Evolutionary conservation across 1,284 basidiomycete species (phyloP).

Genomic region (Heterobasidion irregulare): DNA sequence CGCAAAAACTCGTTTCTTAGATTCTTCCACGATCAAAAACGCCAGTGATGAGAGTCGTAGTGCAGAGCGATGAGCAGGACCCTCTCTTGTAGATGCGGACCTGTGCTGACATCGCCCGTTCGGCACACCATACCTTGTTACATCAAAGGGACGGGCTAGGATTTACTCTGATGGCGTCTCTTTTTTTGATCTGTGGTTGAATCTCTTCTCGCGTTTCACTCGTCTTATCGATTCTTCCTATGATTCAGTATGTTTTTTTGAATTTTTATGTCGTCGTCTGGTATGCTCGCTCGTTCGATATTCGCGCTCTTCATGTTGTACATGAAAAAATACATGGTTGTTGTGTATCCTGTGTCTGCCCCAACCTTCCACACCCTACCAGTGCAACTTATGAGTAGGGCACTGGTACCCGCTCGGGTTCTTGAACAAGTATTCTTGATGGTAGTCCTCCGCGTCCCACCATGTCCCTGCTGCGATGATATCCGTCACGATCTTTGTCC

Average conservation of each 20-base stretch:
- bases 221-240: too few relatives aligned
- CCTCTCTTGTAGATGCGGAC: constrained; percentile 19
- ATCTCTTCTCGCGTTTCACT: not conserved
- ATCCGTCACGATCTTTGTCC: constrained; percentile 71
- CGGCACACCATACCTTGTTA: constrained; percentile 43
- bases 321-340: too few relatives aligned
- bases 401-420: constrained; percentile 53
- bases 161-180: constrained; percentile 33
- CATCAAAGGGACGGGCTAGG: constrained; percentile 37
- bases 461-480: constrained; percentile 61
- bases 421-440: constrained; percentile 78
- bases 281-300: too few relatives aligned
- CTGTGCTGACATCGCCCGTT: constrained; percentile 37
- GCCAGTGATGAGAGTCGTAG: constrained; percentile 37
- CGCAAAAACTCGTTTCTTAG: constrained; percentile 9
- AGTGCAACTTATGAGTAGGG: constrained; percentile 42
- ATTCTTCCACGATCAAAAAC: constrained; percentile 47
- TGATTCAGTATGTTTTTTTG: too few relatives aligned
- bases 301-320: too few relatives aligned
- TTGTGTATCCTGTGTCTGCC: not conserved
- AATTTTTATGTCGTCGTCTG: too few relatives aligned
- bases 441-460: constrained; percentile 83
- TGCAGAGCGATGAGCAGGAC: constrained; percentile 35
- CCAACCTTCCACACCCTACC: constrained; percentile 24
- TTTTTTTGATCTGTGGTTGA: constrained; percentile 6